These are phyloP conservation scores for Lupinus albus DNA, from an alignment of 306 rosid species.

Conservation along the genomic window DNA sequence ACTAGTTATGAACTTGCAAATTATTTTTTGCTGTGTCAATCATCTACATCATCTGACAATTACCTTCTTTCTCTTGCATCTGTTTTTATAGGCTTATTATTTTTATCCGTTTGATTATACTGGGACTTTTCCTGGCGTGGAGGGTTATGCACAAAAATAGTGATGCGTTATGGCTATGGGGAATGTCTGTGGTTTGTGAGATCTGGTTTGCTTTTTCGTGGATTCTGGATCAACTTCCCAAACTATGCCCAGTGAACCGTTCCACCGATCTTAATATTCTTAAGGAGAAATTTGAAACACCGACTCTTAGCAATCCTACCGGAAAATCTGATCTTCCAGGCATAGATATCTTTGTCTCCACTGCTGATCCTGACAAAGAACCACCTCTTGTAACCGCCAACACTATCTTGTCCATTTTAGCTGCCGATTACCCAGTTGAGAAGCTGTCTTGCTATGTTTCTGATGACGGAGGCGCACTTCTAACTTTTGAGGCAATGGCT, in stretches of 20 bases:
- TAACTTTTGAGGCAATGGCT: constrained; percentile 97
- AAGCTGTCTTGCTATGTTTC: constrained; percentile 95
- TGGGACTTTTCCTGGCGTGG: constrained; percentile 74
- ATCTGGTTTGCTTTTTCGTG: constrained; percentile 95
- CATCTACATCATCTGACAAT: constrained; percentile 27
- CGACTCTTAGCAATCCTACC: constrained; percentile 66
- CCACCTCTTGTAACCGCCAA: constrained; percentile 94
- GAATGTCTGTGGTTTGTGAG: constrained; percentile 92
- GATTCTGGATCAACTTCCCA: constrained; percentile 89
- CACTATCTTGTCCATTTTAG: constrained; percentile 83
- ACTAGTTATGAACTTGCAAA: constrained; percentile 21
- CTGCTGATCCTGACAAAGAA: constrained; percentile 95
- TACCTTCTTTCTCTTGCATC: constrained; percentile 24
- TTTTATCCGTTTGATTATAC: constrained; percentile 61
- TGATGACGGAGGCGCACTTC: constrained; percentile 94
- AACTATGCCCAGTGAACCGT: constrained; percentile 80
- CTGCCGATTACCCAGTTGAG: constrained; percentile 88
- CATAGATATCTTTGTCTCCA: constrained; percentile 83
- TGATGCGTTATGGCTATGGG: constrained; percentile 93
- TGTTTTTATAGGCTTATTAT: constrained; percentile 68
- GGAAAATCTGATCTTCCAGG: constrained; percentile 97
- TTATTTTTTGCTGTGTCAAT: not conserved
- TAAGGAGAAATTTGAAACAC: constrained; percentile 80
- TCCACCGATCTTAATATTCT: constrained; percentile 82
- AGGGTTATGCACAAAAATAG: constrained; percentile 64